These are phyloP conservation scores for Phoma herbarum DNA, from an alignment of 2,329 filamentous ascomycete genomes.

Conservation along the genomic window DNA sequence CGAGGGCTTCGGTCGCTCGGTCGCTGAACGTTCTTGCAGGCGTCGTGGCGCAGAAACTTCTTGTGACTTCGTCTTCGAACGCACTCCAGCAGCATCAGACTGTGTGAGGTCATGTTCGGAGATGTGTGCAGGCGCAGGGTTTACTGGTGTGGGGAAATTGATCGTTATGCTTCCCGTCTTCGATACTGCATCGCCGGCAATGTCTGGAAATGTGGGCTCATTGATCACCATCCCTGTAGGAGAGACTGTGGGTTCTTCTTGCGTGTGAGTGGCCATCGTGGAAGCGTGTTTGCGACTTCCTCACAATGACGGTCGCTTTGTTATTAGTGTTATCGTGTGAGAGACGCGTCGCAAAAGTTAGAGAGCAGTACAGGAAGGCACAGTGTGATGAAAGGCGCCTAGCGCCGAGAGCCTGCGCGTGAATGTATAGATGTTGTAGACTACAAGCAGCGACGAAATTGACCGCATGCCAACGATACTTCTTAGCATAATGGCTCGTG, in stretches of 20 bases:
- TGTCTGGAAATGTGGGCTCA: slow-evolving; percentile 19
- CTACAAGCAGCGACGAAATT: slow-evolving; percentile 9
- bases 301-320: slow-evolving; percentile 5
- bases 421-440: slow-evolving; percentile 9
- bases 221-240: slow-evolving; percentile 21
- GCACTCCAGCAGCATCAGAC: slow-evolving; percentile 6
- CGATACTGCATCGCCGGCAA: slow-evolving; percentile 2
- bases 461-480: slow-evolving; percentile 4
- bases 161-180: slow-evolving; percentile 8
- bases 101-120: slow-evolving; percentile 9
- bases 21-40: slow-evolving; percentile 38
- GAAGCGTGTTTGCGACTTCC: not conserved
- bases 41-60: slow-evolving; percentile 27
- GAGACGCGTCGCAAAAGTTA: not conserved
- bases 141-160: slow-evolving; percentile 10
- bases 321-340: slow-evolving; percentile 6
- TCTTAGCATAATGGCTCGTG: slow-evolving; percentile 19
- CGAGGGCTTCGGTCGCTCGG: slow-evolving; percentile 42
- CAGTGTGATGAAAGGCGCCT: slow-evolving; percentile 3
- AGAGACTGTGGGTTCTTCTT: slow-evolving; percentile 4
- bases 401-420: slow-evolving; percentile 7
- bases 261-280: slow-evolving; percentile 8
- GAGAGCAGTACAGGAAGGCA: slow-evolving; percentile 2
- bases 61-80: not conserved
- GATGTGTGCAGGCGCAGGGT: slow-evolving; percentile 13